Percentiles rank a stretch among this genome's conserved stretches.
phyloP scores from a whole-genome alignment of 176 grass and related monocot genomes.

The Musa beccarii region DNA sequence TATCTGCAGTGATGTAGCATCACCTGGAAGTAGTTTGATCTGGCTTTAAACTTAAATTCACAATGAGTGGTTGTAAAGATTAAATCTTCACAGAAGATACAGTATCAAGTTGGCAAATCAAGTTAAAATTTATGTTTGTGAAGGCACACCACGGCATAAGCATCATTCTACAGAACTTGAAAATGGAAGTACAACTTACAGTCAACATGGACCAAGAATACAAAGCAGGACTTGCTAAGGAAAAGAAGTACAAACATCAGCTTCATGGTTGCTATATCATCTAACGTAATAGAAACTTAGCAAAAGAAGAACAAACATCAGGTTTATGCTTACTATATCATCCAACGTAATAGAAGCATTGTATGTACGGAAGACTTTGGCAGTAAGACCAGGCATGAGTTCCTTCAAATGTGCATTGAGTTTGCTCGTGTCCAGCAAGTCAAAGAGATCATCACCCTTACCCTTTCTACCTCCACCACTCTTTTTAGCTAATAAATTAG shows the following conservation, averaged over 20 bases:
- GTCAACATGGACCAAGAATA: not conserved
- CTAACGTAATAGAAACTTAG: conserved; percentile 37
- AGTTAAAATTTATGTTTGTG: not conserved
- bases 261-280: conserved; percentile 77
- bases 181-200: not conserved
- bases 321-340: conserved; percentile 73
- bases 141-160: too few relatives aligned
- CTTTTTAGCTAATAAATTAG: conserved; percentile 50
- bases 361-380: conserved; percentile 99
- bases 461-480: conserved; percentile 27
- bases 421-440: conserved; percentile 72
- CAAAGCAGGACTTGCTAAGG: not conserved
- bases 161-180: too few relatives aligned
- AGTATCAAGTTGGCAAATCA: not conserved
- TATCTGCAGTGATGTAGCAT: not conserved
- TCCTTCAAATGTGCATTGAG: conserved; percentile 90
- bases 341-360: conserved; percentile 99
- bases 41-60: too few relatives aligned
- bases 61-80: too few relatives aligned
- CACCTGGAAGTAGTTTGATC: too few relatives aligned
- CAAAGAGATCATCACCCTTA: conserved; percentile 51
- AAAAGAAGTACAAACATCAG: conserved; percentile 12
- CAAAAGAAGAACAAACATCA: conserved; percentile 8
- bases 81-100: too few relatives aligned
- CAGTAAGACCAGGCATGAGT: conserved; percentile 96